A percentile compares a stretch with the other conserved stretches of the same genome.
Conservation (phyloP, 495 filamentous ascomycete genomes). For the Daldinia childiae region DNA sequence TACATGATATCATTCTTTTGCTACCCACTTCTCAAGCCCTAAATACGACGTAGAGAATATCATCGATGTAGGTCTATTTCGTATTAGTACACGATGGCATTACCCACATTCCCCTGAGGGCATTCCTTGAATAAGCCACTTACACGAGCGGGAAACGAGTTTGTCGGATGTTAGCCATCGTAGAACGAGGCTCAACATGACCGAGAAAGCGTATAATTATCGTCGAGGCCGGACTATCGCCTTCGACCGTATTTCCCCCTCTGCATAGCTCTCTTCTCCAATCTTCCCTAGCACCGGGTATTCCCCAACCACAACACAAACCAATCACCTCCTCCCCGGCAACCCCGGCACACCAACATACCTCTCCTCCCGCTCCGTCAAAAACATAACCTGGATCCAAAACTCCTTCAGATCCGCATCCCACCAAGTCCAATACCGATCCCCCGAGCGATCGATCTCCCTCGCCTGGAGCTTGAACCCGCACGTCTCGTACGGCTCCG, state of each 20-base stretch:
- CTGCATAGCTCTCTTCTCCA: too few species aligned
- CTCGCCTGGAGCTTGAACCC: conserved; percentile 94
- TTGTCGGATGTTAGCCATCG: background rate
- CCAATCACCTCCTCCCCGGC: conserved; percentile 57
- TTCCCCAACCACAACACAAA: background rate
- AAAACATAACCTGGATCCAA: conserved; percentile 98
- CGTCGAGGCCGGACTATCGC: background rate
- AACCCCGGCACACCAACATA: conserved; percentile 93
- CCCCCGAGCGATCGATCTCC: conserved; percentile 90
- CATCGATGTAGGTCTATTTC: conserved; percentile 5
- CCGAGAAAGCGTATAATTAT: background rate
- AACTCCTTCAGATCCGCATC: conserved; percentile 97
- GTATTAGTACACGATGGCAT: conserved; percentile 21
- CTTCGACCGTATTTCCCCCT: background rate
- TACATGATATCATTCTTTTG: conserved; percentile 20
- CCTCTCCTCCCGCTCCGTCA: conserved; percentile 96
- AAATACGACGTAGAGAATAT: background rate
- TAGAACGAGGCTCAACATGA: background rate
- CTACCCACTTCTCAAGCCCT: background rate
- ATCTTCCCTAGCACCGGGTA: conserved; percentile 1
- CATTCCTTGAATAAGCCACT: background rate
- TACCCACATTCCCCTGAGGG: background rate
- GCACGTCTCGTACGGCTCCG: conserved; percentile 98
- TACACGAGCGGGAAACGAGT: conserved; percentile 7
- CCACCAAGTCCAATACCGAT: conserved; percentile 91